Base-by-base conservation (phyloP, 305 asterid genomes). In the Stenogyne calaminthoides region DNA sequence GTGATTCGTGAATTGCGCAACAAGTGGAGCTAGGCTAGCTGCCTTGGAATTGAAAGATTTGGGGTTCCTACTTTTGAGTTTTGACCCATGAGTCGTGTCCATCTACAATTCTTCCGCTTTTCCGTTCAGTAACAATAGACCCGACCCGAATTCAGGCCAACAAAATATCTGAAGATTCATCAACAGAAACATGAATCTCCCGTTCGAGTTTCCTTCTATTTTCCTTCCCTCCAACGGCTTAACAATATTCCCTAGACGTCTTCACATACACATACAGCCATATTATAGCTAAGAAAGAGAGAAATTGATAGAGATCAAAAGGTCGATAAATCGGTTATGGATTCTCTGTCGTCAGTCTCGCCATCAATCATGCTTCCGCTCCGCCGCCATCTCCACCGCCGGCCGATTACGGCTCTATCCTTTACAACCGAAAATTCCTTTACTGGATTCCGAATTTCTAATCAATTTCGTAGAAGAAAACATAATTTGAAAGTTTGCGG, bases 291-390 rank as follows among this genome's bases (percentile, higher is more conserved):
- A 36, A 69, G 67, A 18, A 16, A 64, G 71, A 49, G 25, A n/a
- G n/a, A n/a, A 22, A 7, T 11, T 37, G 22, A 63, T 16, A 39
- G 72, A 15, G 77, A 36, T 49, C 56, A 8, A 39, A 57, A 29
- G 20, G 36, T 14, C 54, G 72, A 49, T 6, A 68, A 20, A 15
- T 22, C 22, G 36, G 16, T 12, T 14, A 89, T 89, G 96, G 91
- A 87, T 84, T 84, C 89, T 16, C 76, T 89, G 47, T 59, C 91
- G 61, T 78, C 91, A n/a, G 89, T 89, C 16, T 78, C 92, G 4
- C 87, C 88, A 12, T 82, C 96, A 2, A 70, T 84, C 10, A 83
- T 85, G 74, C 85, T 83, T 67, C 91, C 89, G 9, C 78, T 74
- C 73, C 77, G 63, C 74, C 84, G 72, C 71, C 81, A 75, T 75